Evolutionary conservation across 495 filamentous ascomycete species (phyloP).

Genomic region (Rhizodiscina lignyota): DNA sequence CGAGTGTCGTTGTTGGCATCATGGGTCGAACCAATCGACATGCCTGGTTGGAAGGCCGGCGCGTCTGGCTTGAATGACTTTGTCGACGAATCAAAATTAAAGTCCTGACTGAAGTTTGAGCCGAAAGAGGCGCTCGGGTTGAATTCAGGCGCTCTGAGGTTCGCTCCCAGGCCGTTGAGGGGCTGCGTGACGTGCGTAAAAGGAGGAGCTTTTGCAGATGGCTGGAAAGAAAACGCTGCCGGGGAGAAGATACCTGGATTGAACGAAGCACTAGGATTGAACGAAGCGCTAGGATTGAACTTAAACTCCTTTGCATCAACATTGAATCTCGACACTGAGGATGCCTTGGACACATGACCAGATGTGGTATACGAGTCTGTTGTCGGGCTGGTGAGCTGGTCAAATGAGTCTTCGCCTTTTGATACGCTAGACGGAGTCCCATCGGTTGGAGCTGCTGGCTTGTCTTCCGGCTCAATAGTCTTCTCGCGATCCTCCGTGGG

Average conservation of each 20-base stretch:
- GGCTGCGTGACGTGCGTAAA: slow-evolving; percentile 29
- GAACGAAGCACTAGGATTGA: slow-evolving; percentile 45
- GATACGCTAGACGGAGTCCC: no score
- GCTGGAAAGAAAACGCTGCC: slow-evolving; percentile 34
- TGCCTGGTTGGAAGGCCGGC: slow-evolving; percentile 53
- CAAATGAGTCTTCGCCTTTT: no score
- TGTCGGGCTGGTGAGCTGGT: slow-evolving; percentile 13
- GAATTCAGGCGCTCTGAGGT: slow-evolving; percentile 38
- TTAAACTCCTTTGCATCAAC: slow-evolving; percentile 78
- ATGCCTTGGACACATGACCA: slow-evolving; percentile 26
- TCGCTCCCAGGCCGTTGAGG: slow-evolving; percentile 8
- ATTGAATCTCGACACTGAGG: slow-evolving; percentile 65
- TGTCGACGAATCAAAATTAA: no score
- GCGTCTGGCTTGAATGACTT: slow-evolving; percentile 73
- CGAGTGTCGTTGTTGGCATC: slow-evolving; percentile 22
- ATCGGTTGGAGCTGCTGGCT: slow-evolving; percentile 2
- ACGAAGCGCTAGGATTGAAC: slow-evolving; percentile 52
- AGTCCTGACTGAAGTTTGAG: no score
- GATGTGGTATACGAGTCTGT: slow-evolving; percentile 30
- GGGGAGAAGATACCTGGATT: slow-evolving; percentile 41
- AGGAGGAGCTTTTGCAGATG: slow-evolving; percentile 38
- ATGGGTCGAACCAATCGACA: slow-evolving; percentile 1
- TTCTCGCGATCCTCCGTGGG: not conserved
- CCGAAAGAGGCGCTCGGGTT: slow-evolving; percentile 29
- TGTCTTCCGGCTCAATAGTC: not conserved